phyloP scores from a whole-genome alignment of 768 basidiomycete genomes.

The Hortiboletus flavorubellus region DNA sequence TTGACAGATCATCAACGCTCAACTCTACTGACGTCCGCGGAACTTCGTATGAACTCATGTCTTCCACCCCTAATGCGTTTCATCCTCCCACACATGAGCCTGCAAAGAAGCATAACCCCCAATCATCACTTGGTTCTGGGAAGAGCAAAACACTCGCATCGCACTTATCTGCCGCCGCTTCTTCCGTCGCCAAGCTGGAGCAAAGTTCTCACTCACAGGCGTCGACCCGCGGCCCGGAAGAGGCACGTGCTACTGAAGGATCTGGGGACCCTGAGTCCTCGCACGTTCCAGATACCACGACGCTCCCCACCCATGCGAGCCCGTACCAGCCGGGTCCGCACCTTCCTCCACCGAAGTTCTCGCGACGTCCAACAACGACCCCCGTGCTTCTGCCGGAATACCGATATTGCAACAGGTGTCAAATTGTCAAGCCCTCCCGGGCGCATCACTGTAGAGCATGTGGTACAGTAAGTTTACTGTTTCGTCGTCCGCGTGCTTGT shows the following conservation, averaged over 20 bases:
- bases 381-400: slow-evolving; percentile 58
- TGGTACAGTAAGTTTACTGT: slow-evolving; percentile 59
- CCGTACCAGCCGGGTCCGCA: slow-evolving; percentile 2
- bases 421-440: slow-evolving; percentile 67
- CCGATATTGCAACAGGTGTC: slow-evolving; percentile 64
- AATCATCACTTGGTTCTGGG: slow-evolving; percentile 24
- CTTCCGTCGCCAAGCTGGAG: slow-evolving; percentile 14
- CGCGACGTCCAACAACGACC: slow-evolving; percentile 36
- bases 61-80: slow-evolving; percentile 14
- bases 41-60: slow-evolving; percentile 26
- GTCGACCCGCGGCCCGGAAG: slow-evolving; percentile 16
- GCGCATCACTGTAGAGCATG: slow-evolving; percentile 81
- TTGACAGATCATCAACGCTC: slow-evolving; percentile 19
- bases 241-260: slow-evolving; percentile 17
- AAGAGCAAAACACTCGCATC: slow-evolving; percentile 11
- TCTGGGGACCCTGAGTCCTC: slow-evolving; percentile 7
- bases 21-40: slow-evolving; percentile 26
- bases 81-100: slow-evolving; percentile 16
- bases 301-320: slow-evolving; percentile 11
- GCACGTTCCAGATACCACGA: slow-evolving; percentile 2
- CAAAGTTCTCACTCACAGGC: slow-evolving; percentile 16
- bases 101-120: slow-evolving; percentile 10
- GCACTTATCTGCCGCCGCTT: neutral
- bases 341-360: slow-evolving; percentile 14
- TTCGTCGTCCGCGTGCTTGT: neutral